A percentile compares a stretch with the other conserved stretches of the same genome.
Evolutionary conservation across 148 eudicot genomes (phyloP).

Genomic region (Nepenthes gracilis): DNA sequence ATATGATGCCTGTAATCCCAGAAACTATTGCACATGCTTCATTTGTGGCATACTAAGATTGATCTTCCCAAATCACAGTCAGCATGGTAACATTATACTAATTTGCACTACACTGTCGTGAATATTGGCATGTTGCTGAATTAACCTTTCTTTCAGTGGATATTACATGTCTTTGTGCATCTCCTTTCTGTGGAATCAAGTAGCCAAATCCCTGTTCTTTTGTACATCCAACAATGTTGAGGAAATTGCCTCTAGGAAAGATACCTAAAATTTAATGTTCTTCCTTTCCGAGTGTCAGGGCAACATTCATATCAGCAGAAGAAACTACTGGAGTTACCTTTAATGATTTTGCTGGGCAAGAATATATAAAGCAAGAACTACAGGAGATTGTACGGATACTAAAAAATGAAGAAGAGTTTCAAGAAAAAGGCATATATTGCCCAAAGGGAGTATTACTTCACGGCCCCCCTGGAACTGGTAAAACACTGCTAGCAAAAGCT

Average conservation of each 20-base stretch:
- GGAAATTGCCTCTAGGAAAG: not conserved
- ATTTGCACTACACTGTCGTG: no score
- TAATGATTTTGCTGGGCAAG: conserved; percentile 96
- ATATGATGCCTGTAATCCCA: no score
- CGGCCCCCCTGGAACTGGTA: conserved; percentile 98
- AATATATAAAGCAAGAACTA: conserved; percentile 83
- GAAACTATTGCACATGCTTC: no score
- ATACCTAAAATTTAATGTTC: not conserved
- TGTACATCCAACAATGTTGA: not conserved
- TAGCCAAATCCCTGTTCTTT: not conserved
- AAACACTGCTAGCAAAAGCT: conserved; percentile 89
- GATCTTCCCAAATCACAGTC: no score
- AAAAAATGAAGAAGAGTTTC: conserved; percentile 80
- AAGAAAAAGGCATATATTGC: conserved; percentile 80
- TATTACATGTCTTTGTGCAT: not conserved
- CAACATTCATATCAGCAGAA: conserved; percentile 92
- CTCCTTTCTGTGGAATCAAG: not conserved
- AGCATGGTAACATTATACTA: no score
- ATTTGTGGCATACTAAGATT: no score
- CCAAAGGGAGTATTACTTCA: conserved; percentile 92
- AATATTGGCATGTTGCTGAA: no score
- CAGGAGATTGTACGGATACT: conserved; percentile 82
- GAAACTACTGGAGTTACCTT: conserved; percentile 89
- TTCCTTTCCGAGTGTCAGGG: conserved; percentile 22
- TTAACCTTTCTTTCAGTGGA: no score